Conservation (phyloP, 495 filamentous ascomycete genomes). For the Aspergillus sclerotiicarbonarius region DNA sequence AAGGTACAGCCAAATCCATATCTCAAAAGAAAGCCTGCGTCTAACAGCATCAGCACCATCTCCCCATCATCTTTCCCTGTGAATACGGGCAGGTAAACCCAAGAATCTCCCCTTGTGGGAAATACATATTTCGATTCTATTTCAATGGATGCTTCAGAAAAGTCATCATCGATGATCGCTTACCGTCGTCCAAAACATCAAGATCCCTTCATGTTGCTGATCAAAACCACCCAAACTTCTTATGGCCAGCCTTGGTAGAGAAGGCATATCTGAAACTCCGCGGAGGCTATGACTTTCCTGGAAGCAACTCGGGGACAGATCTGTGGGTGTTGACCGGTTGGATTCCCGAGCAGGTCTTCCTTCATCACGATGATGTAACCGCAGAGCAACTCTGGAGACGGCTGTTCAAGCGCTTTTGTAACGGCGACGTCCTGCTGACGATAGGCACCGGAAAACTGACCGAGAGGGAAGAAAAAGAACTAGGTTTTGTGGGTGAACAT, state of each 20-base stretch:
- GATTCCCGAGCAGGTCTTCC: conserved; percentile 93
- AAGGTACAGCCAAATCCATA: conserved; percentile 42
- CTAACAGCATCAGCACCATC: conserved; percentile 57
- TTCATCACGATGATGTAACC: conserved; percentile 80
- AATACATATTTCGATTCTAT: conserved; percentile 86
- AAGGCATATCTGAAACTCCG: conserved; percentile 97
- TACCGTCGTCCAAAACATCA: conserved; percentile 71
- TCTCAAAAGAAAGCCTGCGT: neutral
- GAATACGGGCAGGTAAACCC: conserved; percentile 55
- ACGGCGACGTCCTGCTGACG: conserved; percentile 82
- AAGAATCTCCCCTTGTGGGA: conserved; percentile 68
- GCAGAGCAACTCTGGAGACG: conserved; percentile 72
- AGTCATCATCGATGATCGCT: conserved; percentile 87
- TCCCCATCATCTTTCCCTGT: conserved; percentile 70
- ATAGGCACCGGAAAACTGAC: conserved; percentile 84
- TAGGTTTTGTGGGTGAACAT: conserved; percentile 86
- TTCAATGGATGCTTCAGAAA: conserved; percentile 92
- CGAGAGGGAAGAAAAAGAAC: conserved; percentile 65
- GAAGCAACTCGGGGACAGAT: conserved; percentile 97
- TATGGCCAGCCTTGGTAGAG: conserved; percentile 94
- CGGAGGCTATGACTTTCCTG: conserved; percentile 96
- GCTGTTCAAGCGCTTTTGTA: conserved; percentile 69
- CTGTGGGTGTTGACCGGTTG: conserved; percentile 88
- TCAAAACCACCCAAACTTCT: conserved; percentile 66
- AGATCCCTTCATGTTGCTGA: conserved; percentile 86